Evolutionary conservation across 2,329 filamentous ascomycete species (phyloP).

Genomic region (Colletotrichum siamense): DNA sequence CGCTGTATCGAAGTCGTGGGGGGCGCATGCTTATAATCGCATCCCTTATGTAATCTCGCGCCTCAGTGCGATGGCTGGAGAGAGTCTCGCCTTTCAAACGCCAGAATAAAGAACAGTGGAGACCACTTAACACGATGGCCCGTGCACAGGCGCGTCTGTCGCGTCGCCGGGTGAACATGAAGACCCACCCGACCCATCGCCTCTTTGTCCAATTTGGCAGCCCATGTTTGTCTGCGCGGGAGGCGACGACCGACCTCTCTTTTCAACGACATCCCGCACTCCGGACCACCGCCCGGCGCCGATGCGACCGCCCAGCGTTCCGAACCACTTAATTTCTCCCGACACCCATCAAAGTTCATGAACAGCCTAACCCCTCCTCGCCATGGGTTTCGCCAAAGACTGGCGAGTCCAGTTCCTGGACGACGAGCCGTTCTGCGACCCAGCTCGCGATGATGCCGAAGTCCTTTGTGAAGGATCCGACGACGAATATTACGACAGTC

Average conservation of each 20-base stretch:
- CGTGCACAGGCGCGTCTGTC: constrained; percentile 10
- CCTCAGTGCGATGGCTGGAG: background rate
- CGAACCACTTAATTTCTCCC: background rate
- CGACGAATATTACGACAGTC: constrained; percentile 55
- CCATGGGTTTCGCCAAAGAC: background rate
- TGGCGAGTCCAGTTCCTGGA: constrained; percentile 7
- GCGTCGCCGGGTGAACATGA: constrained; percentile 24
- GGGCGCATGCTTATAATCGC: background rate
- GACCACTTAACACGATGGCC: constrained; percentile 19
- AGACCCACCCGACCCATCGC: background rate
- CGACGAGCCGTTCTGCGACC: constrained; percentile 47
- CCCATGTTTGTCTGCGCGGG: background rate
- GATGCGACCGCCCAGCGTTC: background rate
- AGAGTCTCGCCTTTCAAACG: background rate
- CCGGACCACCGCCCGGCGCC: constrained; percentile 8
- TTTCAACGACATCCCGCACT: background rate
- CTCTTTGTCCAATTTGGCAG: background rate
- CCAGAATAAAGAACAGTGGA: background rate
- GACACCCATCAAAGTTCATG: background rate
- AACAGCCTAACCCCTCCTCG: background rate
- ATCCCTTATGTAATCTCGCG: background rate
- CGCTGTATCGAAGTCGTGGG: background rate
- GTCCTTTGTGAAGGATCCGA: constrained; percentile 63
- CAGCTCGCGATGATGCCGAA: constrained; percentile 46
- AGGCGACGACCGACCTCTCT: background rate